Percentiles rank a stretch among this genome's conserved stretches.
phyloP scores from a whole-genome alignment of 2,329 filamentous ascomycete genomes.

The Penicillium sp. region DNA sequence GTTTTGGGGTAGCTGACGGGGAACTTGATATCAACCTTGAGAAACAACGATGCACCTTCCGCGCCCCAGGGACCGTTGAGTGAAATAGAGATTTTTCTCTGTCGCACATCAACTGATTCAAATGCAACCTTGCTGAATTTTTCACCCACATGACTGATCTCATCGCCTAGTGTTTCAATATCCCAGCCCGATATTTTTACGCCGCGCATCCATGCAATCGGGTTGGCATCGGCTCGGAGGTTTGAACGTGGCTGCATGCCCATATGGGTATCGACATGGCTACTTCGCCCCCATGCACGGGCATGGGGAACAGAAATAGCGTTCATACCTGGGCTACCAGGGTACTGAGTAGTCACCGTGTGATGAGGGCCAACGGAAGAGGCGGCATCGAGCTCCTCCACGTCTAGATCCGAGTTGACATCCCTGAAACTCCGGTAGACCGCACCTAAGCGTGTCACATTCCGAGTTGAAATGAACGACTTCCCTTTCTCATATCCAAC shows the following conservation, averaged over 20 bases:
- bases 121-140: constrained; percentile 65
- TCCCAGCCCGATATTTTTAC: constrained; percentile 62
- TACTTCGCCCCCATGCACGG: constrained; percentile 50
- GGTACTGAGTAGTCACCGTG: constrained; percentile 22
- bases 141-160: constrained; percentile 64
- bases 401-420: constrained; percentile 61
- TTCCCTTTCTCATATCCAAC: constrained; percentile 75
- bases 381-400: constrained; percentile 55
- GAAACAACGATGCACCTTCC: constrained; percentile 55
- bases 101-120: constrained; percentile 60
- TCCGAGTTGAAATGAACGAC: constrained; percentile 65
- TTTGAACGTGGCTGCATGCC: constrained; percentile 54
- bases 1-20: constrained; percentile 59
- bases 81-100: constrained; percentile 58
- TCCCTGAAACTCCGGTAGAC: constrained; percentile 83
- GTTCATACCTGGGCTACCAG: constrained; percentile 49
- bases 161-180: constrained; percentile 60
- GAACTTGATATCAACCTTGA: constrained; percentile 63
- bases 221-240: constrained; percentile 57
- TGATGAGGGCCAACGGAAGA: constrained; percentile 34
- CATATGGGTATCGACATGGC: constrained; percentile 52
- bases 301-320: constrained; percentile 58
- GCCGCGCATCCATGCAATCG: constrained; percentile 67
- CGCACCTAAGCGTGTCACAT: constrained; percentile 80
- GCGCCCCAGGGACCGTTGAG: constrained; percentile 64